A percentile compares a stretch with the other conserved stretches of the same genome.
Conservation (phyloP, 2,329 filamentous ascomycete species). For the Microsporum ferrugineum region DNA sequence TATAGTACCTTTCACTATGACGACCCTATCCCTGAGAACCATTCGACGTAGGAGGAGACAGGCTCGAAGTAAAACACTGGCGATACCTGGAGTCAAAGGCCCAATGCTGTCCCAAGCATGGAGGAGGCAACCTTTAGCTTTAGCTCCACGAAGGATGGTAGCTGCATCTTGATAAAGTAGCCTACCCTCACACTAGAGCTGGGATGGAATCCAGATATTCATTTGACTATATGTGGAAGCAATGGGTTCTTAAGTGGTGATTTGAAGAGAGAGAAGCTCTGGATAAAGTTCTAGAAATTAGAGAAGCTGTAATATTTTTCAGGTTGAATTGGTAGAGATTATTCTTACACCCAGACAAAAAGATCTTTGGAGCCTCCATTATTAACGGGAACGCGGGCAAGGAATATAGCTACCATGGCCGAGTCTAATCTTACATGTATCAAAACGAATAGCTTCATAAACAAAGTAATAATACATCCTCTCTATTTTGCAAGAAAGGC, state of each 20-base stretch:
- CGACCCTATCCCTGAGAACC: neutral
- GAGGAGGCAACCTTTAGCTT: too few species aligned
- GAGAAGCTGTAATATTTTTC: neutral
- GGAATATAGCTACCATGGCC: neutral
- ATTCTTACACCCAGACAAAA: neutral
- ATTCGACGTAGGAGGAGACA: neutral
- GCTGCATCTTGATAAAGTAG: too few species aligned
- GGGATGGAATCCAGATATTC: too few species aligned
- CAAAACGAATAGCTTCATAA: neutral
- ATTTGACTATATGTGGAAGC: neutral
- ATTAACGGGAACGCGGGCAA: neutral
- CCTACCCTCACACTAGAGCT: too few species aligned
- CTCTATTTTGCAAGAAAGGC: constrained; percentile 73
- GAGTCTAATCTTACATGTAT: neutral
- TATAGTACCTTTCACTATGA: neutral
- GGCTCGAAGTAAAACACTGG: neutral
- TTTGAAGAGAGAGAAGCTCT: neutral
- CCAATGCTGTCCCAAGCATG: neutral
- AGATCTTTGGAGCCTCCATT: neutral
- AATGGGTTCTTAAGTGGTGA: neutral
- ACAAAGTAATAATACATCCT: constrained; percentile 15
- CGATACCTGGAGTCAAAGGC: neutral
- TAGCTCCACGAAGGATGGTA: too few species aligned
- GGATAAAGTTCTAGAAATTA: neutral
- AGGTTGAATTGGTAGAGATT: neutral